Conservation (phyloP, 257 asterid genomes). For the Capsicum chinense region DNA sequence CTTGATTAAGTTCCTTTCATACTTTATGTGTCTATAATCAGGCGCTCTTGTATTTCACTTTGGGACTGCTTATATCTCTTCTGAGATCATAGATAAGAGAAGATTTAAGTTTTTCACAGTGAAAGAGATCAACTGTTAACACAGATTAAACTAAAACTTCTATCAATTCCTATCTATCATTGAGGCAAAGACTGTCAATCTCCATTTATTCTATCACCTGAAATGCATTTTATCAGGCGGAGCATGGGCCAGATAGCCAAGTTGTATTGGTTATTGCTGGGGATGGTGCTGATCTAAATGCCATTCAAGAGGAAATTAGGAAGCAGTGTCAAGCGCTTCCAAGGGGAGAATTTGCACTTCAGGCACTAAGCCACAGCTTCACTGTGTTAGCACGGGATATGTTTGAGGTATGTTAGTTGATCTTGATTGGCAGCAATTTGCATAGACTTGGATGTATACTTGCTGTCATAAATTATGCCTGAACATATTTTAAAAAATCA, state of each 20-base stretch:
- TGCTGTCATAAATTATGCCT: background rate
- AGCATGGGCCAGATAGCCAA: conserved; percentile 99
- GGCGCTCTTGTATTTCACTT: conserved; percentile 3
- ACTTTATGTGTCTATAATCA: background rate
- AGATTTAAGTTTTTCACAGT: background rate
- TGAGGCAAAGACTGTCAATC: background rate
- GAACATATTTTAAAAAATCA: background rate
- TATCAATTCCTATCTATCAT: background rate
- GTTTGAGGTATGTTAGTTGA: conserved; percentile 69
- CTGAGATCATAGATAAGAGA: background rate
- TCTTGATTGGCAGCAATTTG: background rate
- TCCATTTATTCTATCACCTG: conserved; percentile 20
- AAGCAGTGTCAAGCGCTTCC: conserved; percentile 89
- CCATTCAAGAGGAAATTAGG: conserved; percentile 69
- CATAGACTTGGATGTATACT: conserved; percentile 26
- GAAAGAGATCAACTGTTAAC: background rate
- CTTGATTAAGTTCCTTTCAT: conserved; percentile 15
- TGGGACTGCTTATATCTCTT: conserved; percentile 3
- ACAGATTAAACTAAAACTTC: conserved; percentile 15
- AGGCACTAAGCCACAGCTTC: conserved; percentile 92
- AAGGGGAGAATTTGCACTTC: conserved; percentile 79
- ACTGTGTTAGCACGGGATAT: conserved; percentile 80
- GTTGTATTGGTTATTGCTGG: conserved; percentile 94
- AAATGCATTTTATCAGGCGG: conserved; percentile 66
- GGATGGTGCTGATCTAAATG: conserved; percentile 70